phyloP scores from a whole-genome alignment of 768 basidiomycete species.

The Trametes sanguinea region DNA sequence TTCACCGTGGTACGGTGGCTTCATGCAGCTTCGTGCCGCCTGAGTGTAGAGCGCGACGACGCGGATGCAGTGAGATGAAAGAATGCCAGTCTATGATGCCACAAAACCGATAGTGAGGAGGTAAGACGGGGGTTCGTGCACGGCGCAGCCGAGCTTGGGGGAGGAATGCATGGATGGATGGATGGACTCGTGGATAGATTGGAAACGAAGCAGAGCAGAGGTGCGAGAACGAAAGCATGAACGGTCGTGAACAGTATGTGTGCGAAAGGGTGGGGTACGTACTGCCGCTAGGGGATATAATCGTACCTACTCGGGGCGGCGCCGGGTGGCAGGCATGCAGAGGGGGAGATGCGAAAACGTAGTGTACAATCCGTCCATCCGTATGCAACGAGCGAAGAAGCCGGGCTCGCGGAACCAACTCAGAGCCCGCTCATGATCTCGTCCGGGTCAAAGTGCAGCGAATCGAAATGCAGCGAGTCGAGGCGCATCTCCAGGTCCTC shows the following conservation, averaged over 20 bases:
- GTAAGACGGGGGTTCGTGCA: background rate
- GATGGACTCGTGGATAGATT: background rate
- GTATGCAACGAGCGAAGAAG: background rate
- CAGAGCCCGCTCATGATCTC: conserved; percentile 39
- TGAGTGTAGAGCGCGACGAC: too few species aligned
- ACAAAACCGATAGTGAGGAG: background rate
- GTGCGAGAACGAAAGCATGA: background rate
- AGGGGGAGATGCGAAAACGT: background rate
- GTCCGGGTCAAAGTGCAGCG: conserved; percentile 66
- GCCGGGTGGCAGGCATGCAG: background rate
- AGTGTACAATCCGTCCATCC: conserved; percentile 1
- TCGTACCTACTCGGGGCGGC: too few species aligned
- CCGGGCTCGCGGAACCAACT: background rate
- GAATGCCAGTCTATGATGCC: background rate
- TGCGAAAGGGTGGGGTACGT: background rate
- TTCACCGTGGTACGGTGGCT: background rate
- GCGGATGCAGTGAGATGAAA: too few species aligned
- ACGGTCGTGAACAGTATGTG: conserved; percentile 11
- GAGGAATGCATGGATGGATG: background rate
- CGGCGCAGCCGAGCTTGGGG: conserved; percentile 8
- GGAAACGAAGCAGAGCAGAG: conserved; percentile 2
- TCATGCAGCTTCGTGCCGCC: too few species aligned
- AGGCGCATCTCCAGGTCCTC: conserved; percentile 64
- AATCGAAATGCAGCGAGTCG: conserved; percentile 74
- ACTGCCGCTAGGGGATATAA: background rate